Conservation (phyloP, 345 rosid species). For the Salix arbutifolia region DNA sequence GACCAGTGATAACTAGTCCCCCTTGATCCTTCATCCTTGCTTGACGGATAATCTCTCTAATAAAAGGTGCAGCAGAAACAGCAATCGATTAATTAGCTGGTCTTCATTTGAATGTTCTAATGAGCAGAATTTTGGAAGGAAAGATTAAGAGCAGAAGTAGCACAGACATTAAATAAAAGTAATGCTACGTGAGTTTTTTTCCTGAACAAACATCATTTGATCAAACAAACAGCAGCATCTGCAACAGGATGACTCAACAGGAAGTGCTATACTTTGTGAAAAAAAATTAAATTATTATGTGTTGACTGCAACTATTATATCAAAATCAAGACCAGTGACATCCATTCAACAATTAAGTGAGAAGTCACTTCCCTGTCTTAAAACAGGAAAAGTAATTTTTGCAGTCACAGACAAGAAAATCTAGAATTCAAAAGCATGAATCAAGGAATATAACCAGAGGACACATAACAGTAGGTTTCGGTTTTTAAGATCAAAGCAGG, state of each 20-base stretch:
- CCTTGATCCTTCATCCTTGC: conserved; percentile 22
- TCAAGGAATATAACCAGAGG: neutral
- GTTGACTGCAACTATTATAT: no score
- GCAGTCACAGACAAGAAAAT: neutral
- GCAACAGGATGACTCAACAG: neutral
- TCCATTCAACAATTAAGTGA: neutral
- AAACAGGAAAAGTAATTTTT: no score
- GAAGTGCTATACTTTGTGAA: neutral
- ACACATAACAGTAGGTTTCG: neutral
- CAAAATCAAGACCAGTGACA: neutral
- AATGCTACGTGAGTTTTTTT: no score
- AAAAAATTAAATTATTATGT: neutral
- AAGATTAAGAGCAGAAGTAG: neutral
- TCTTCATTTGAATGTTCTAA: neutral
- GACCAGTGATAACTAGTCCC: no score
- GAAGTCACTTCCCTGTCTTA: neutral
- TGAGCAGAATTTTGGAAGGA: neutral
- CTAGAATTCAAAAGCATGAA: neutral
- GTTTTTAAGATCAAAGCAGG: neutral
- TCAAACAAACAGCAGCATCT: neutral
- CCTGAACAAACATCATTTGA: neutral
- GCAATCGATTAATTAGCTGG: neutral
- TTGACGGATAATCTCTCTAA: conserved; percentile 54
- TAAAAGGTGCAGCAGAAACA: neutral
- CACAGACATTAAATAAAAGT: neutral